Evolutionary conservation across 192 early-diverging fungal genomes (phyloP), one percentile per base, ranked within the genome.

Genomic region (Funneliformis geosporum): DNA sequence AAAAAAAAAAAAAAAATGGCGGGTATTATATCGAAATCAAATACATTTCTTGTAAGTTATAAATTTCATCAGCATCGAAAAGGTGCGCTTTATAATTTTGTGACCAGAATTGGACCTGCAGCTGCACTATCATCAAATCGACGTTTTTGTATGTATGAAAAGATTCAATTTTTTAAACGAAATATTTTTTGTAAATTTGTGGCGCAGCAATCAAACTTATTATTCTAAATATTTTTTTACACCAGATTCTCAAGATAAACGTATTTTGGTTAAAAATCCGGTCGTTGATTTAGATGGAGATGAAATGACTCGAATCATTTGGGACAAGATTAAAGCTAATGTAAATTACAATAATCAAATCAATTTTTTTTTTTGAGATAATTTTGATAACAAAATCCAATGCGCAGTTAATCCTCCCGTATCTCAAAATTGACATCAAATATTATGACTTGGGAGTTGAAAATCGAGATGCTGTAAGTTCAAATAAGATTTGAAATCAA

Each of bases 301-400:
- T 87, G 97, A 99, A 90, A 99, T 99, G 97, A 99, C 97, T 33
- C 88, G 97, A 72, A 98, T 99, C 83, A 94, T 99, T 82, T 97
- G 95, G 95, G 85, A 89, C 77, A 89, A 90, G 84, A 98, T 97
- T 84, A 97, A 96, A 86, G 94, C 97, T 82, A 93, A 91, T 81
- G 85, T 92, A 60, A 5, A 23, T 42, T 23, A 23, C 8, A n/a
- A 75, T 0, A 70, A 10, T n/a, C n/a, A n/a, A 46, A 78, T 46
- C n/a, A 47, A 21, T 40, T 11, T 43, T 81, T 47, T 38, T n/a
- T 42, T 12, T 73, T 33, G 2, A 27, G 44, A 71, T 18, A 16
- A 16, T 18, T 27, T 50, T n/a, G n/a, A 46, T 9, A 40, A 23
- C 18, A 43, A 73, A 60, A n/a, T 8, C 14, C 14, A 33, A 39